phyloP scores from a whole-genome alignment of 2,329 filamentous ascomycete species.

The Alternaria sp. region DNA sequence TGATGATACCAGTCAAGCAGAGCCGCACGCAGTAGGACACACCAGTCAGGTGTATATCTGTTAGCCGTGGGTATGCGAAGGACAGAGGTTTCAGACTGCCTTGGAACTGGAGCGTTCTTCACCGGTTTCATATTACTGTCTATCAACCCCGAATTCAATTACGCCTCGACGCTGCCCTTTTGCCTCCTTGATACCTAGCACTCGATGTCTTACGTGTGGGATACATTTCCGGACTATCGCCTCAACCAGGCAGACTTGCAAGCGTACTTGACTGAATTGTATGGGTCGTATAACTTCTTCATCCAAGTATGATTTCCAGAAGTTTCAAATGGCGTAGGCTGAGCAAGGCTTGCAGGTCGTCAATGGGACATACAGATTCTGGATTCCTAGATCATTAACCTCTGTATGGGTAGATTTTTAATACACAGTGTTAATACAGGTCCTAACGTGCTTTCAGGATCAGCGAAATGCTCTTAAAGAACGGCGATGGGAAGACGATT shows the following conservation, averaged over 20 bases:
- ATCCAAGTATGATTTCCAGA: slow-evolving; percentile 9
- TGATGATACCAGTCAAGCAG: not conserved
- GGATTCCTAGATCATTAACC: slow-evolving; percentile 9
- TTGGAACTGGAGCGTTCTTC: not conserved
- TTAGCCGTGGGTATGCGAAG: not conserved
- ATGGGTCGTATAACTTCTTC: slow-evolving; percentile 20
- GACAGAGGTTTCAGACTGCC: not conserved
- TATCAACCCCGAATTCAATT: no score
- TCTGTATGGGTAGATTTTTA: no score
- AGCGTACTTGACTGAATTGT: slow-evolving; percentile 11
- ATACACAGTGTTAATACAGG: no score
- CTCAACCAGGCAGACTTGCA: slow-evolving; percentile 15
- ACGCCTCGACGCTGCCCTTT: not conserved
- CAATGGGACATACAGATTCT: slow-evolving; percentile 22
- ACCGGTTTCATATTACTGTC: not conserved
- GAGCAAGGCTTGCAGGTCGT: slow-evolving; percentile 14
- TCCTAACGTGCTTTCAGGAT: no score
- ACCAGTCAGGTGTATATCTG: not conserved
- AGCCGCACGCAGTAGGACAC: not conserved
- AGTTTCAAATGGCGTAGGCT: not conserved
- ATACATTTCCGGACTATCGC: slow-evolving; percentile 20
- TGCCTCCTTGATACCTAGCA: not conserved
- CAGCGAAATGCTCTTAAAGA: no score
- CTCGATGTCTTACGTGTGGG: slow-evolving; percentile 8
- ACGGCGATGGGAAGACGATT: no score